Evolutionary conservation across 2,329 filamentous ascomycete species (phyloP), one percentile per base, ranked within the genome.

Genomic region (Erysiphe pulchra): DNA sequence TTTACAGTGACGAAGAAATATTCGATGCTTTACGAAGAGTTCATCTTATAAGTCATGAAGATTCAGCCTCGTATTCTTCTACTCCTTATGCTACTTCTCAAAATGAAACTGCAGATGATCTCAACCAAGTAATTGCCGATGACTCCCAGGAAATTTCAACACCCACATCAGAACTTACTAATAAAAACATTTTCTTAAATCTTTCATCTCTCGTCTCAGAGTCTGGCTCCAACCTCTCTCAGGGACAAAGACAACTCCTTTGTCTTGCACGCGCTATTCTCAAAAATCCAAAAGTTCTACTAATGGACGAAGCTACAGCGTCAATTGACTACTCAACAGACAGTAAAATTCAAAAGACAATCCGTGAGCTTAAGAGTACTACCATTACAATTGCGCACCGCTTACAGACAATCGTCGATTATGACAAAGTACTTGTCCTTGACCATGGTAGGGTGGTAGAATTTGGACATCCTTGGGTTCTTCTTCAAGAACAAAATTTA

Each of bases 221-320:
- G 59, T 94, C 86, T 0, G 90, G 90, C 42, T 80, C 79, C 50
- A 98, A 98, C 56, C 70, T 98, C 11, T 95, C 87, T 0, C 90
- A 98, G 61, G 90, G 90, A 42, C 90, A 98, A 60, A 77, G 90
- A 8, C 90, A 98, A 61, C 77, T 98, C 10, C 68, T 98, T 47
- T 98, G 90, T 58, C 74, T 98, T 10, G 90, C 87, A 0, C 78
- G 90, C 46, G 90, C 90, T 0, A 74, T 98, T 53, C 77, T 98
- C 50, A 94, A 92, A 63, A 73, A 75, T 32, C 86, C 90, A 0
- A 86, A 81, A 51, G 85, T 98, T 1, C 68, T 98, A n/a, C 79
- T 98, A 57, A 95, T 98, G 90, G 90, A 98, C 61, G 90, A 98
- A 65, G 90, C 90, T 0, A 98, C 90, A 0, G 90, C 90, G 0